Base-by-base conservation (phyloP, 805 yeast species). In the Kregervanrija delftensis region DNA sequence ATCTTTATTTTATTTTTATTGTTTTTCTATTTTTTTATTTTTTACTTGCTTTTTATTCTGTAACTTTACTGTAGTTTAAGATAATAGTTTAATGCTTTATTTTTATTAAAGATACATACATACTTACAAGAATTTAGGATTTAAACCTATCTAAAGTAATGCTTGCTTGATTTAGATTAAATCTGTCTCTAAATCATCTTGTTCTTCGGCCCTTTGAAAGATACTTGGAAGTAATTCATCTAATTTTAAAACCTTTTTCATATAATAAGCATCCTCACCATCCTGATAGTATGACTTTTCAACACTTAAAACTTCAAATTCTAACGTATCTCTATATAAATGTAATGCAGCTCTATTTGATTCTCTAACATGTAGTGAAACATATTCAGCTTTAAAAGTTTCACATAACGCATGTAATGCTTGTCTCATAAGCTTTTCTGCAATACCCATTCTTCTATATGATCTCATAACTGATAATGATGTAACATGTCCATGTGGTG, bases 221-320 rank as follows among this genome's bases (percentile, higher is more conserved):
- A 64, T 63, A 46, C 76, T 72, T 16, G 91, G 89, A 38, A 79
- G 49, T 49, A 84, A 67, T 22, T 81, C 83, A 12, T 81, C 81
- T 39, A 81, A 58, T 15, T 68, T 69, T 52, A 88, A 70, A 2
- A 69, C 72, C 60, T 86, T 86, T 59, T 79, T 81, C 99, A 93
- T 93, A 35, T 93, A 84, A 63, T 90, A 91, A 12, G 99, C 99
- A 66, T 93, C 97, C 66, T 93, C 99, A 31, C 95, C 96, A 65
- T 93, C 97, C 43, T 90, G 96, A 58, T 93, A 93, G 64, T 93
- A 93, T n/a, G 84, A 76, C 51, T 78, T 83, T 56, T 89, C 96
- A 47, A 93, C 80, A 36, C 82, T 77, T 46, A 84, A 71, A 37
- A 87, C 93, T 61, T 84, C 90, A 61, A 93, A 93, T 49, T 76